A percentile compares a stretch with the other conserved stretches of the same genome.
Conservation (phyloP, 1,284 basidiomycete species). For the Heliocybe sulcata region DNA sequence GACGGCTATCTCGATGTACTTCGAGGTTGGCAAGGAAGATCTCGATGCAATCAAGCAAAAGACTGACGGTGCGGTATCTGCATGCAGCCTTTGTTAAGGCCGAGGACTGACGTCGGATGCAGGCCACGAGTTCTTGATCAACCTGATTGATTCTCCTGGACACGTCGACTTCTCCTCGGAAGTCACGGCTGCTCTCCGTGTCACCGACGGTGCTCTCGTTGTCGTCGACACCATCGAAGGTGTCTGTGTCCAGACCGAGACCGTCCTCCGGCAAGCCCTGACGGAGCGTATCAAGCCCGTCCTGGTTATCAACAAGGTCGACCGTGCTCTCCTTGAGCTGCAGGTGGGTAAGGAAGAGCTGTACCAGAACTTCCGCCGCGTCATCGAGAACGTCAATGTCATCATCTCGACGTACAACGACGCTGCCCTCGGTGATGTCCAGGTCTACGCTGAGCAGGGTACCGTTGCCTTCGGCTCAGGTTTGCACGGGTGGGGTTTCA, state of each 20-base stretch:
- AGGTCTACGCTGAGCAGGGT: constrained; percentile 98
- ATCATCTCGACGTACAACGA: constrained; percentile 99
- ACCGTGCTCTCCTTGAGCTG: constrained; percentile 98
- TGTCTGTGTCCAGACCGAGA: constrained; percentile 99
- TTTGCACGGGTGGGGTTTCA: constrained; percentile 99
- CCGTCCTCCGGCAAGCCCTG: constrained; percentile 96
- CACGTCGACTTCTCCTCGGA: constrained; percentile 99
- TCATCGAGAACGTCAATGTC: constrained; percentile 98
- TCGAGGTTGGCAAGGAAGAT: constrained; percentile 91
- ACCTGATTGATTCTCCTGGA: constrained; percentile 99
- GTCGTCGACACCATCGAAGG: constrained; percentile 99
- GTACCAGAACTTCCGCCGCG: constrained; percentile 97
- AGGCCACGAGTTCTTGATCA: constrained; percentile 99
- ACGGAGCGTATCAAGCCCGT: constrained; percentile 99
- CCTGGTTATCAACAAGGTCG: constrained; percentile 99
- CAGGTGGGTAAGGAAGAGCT: constrained; percentile 97
- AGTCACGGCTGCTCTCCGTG: constrained; percentile 98
- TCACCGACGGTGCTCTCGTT: constrained; percentile 97
- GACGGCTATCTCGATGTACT: constrained; percentile 99
- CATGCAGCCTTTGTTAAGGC: constrained; percentile 3
- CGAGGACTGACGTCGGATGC: constrained; percentile 15
- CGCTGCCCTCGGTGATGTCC: constrained; percentile 91
- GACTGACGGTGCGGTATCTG: constrained; percentile 61
- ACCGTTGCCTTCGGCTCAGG: constrained; percentile 99
- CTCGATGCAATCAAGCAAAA: constrained; percentile 86